Evolutionary conservation across 2,329 filamentous ascomycete species (phyloP), one percentile per base, ranked within the genome.

Genomic region (Zarea fungicola): DNA sequence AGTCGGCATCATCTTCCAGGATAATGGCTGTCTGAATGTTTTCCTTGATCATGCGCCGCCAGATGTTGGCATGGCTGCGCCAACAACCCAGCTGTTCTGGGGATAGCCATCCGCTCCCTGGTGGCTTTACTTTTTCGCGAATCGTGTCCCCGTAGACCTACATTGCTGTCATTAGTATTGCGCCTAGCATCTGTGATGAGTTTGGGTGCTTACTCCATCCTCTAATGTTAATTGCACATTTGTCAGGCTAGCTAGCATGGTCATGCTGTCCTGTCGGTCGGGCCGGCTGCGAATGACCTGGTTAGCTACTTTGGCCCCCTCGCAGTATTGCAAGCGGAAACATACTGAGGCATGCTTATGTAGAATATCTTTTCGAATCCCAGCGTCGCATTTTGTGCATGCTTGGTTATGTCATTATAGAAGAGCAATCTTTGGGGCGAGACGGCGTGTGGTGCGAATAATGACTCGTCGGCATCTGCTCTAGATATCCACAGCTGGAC

Each of bases 331-430:
- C 10, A 8, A 19, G 29, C 13, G 29, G n/a, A 23, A n/a, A 6
- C 10, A 9, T 42, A 42, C 39, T 42, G 25, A 21, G 39, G 39
- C 39, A 29, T 19, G 39, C 25, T 42, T 6, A 42, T 29, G 39
- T 29, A 42, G 23, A 42, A 42, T 13, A 42, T 29, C 21, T 42
- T 42, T 42, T 42, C 25, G 39, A 42, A 42, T 1, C 39, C 39
- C 25, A 42, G 39, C 13, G 39, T 42, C 3, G 28, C 39, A 29
- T 42, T 42, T 9, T 42, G 39, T 21, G 39, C 39, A 42, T 18
- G 14, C 11, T 18, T 6, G 4, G 39, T 28, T 9, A 42, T 25
- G 16, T 29, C 25, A 18, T 42, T 11, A 25, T 39, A n/a, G n/a
- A n/a, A n/a, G n/a, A n/a, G n/a, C n/a, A n/a, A n/a, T n/a, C n/a